phyloP scores from a whole-genome alignment of 805 yeast genomes.

The Teunomyces barrocoloradensis region DNA sequence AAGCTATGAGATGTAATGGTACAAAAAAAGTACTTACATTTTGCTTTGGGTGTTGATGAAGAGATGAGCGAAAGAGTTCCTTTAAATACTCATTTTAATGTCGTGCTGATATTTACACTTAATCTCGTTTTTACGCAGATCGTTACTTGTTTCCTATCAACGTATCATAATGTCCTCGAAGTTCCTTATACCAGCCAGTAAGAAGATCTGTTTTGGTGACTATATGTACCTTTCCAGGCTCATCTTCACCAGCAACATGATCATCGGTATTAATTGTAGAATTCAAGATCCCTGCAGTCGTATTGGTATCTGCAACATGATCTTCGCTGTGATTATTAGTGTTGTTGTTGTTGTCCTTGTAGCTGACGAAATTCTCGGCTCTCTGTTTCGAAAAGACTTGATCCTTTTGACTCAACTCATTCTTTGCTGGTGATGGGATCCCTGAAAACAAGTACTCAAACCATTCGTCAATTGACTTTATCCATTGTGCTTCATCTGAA shows the following conservation, averaged over 20 bases:
- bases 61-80: background rate
- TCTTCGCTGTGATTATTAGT: conserved; percentile 5
- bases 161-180: conserved; percentile 8
- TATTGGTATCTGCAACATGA: conserved; percentile 5
- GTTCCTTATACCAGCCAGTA: conserved; percentile 15
- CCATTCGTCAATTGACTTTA: conserved; percentile 16
- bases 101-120: background rate
- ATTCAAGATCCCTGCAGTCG: conserved; percentile 12
- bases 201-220: conserved; percentile 12
- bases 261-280: conserved; percentile 9
- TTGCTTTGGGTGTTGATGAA: background rate
- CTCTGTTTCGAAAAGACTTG: conserved; percentile 34
- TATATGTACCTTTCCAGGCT: conserved; percentile 15
- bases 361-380: conserved; percentile 15
- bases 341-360: background rate
- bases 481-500: conserved; percentile 4
- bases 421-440: conserved; percentile 26
- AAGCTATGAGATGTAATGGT: background rate
- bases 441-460: conserved; percentile 19
- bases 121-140: background rate
- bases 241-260: conserved; percentile 10
- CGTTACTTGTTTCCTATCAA: conserved; percentile 3
- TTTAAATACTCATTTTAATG: background rate
- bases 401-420: conserved; percentile 33
- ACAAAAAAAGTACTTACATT: conserved; percentile 1